Conservation (phyloP, 345 rosid species). For the Camelina laxa region DNA sequence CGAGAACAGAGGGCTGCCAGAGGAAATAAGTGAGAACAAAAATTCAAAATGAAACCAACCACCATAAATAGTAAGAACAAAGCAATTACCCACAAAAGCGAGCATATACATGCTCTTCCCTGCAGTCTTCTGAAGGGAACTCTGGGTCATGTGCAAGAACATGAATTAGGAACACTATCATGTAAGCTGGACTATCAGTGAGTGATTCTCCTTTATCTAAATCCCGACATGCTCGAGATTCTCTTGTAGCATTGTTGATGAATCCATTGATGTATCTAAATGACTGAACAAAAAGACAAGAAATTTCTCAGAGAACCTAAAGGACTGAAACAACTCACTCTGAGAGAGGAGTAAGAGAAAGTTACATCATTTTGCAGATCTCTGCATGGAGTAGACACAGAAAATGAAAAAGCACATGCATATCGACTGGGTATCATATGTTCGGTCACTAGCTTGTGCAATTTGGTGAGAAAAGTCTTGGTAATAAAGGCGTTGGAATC, state of each 20-base stretch:
- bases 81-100: conserved; percentile 64
- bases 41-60: conserved; percentile 24
- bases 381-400: conserved; percentile 53
- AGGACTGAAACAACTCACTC: conserved; percentile 19
- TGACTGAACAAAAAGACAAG: conserved; percentile 52
- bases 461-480: conserved; percentile 67
- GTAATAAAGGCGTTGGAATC: conserved; percentile 60
- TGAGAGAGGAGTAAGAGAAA: conserved; percentile 35
- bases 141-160: conserved; percentile 75
- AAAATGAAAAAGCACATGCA: conserved; percentile 83
- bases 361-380: conserved; percentile 72
- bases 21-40: conserved; percentile 37
- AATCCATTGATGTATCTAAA: conserved; percentile 71
- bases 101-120: conserved; percentile 68
- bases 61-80: conserved; percentile 24
- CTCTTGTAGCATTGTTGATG: conserved; percentile 58
- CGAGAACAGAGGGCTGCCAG: conserved; percentile 78
- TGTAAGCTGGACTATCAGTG: conserved; percentile 71
- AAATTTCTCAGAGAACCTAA: conserved; percentile 39
- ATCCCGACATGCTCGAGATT: conserved; percentile 55
- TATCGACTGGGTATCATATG: conserved; percentile 72
- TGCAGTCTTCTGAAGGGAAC: conserved; percentile 73
- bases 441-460: conserved; percentile 63
- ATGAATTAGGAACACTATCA: conserved; percentile 78
- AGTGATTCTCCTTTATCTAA: conserved; percentile 53